Evolutionary conservation across 306 rosid species (phyloP), one percentile per base, ranked within the genome.

Genomic region (Ceratonia siliqua): DNA sequence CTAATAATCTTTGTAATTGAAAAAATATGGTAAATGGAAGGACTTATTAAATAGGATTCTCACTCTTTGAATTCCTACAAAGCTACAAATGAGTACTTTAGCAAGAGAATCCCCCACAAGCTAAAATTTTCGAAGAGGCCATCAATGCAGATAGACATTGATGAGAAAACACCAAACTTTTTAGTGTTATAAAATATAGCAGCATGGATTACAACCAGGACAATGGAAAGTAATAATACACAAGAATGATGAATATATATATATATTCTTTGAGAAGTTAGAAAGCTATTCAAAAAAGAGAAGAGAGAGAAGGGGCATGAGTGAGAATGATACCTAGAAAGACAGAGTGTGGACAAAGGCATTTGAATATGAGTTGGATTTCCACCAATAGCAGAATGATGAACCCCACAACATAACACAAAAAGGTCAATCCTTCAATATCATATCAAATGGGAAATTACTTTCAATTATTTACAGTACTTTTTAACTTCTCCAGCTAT

Each of bases 301-400:
- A 61, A 2, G 18, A 4, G 14, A 46, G 28, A 20, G 49, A 38
- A 52, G 18, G 75, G 11, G 9, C 53, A 80, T 57, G 81, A 32
- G 59, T 63, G 86, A 74, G 62, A 81, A 79, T 70, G 85, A 87
- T 57, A 45, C 65, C 49, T 17, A 48, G 30, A 75, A 74, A 22
- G 85, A 84, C 55, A 80, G 30, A 35, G 75, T 20, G 72, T 50
- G 72, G 84, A 71, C 82, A 80, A 75, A 70, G 17, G 61, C 70
- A 75, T 64, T 46, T 53, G 78, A 73, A 76, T 2, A 42, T 88
- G 90, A 85, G 67, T 69, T 85, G 89, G 92, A 88, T 74, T 83
- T 83, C 89, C 89, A 85, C 87, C 76, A 70, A 58, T 28, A 57
- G 73, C 46, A 56, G 43, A 61, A 39, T 76, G 73, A 69, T 63